Evolutionary conservation across 352 stramenopile species (phyloP).

Genomic region (Aphanomyces cochlioides): DNA sequence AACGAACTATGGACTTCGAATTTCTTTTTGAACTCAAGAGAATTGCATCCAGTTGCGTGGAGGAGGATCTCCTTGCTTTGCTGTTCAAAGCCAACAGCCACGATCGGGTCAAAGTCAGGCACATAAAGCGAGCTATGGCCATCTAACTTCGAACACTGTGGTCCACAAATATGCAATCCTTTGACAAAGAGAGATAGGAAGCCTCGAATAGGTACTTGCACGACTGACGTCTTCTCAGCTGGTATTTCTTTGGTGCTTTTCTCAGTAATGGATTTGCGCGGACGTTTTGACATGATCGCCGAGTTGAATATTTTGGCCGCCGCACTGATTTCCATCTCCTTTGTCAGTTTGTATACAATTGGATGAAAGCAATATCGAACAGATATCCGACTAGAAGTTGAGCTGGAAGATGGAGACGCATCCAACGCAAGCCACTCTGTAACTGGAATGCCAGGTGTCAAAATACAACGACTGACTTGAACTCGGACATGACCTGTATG

Average conservation of each 20-base stretch:
- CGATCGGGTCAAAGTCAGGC: slow-evolving; percentile 36
- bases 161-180: slow-evolving; percentile 37
- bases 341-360: slow-evolving; percentile 17
- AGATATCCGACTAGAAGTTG: not conserved
- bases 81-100: slow-evolving; percentile 36
- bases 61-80: slow-evolving; percentile 34
- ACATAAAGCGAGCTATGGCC: slow-evolving; percentile 33
- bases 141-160: slow-evolving; percentile 36
- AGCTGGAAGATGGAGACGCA: not conserved
- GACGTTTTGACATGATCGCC: not conserved
- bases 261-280: not conserved
- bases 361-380: slow-evolving; percentile 32
- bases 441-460: slow-evolving; percentile 24
- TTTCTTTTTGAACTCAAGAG: slow-evolving; percentile 34
- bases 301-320: slow-evolving; percentile 16
- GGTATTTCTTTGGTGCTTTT: no score
- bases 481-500: slow-evolving; percentile 18
- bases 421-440: slow-evolving; percentile 24
- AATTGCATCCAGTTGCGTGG: slow-evolving; percentile 25
- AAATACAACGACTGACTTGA: slow-evolving; percentile 21
- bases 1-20: slow-evolving; percentile 38
- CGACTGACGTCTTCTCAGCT: not conserved
- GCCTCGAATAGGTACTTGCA: not conserved
- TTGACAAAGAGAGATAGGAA: slow-evolving; percentile 31
- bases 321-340: not conserved